Conservation (phyloP, 176 grass and related monocot genomes). For the Musa schizocarpa region DNA sequence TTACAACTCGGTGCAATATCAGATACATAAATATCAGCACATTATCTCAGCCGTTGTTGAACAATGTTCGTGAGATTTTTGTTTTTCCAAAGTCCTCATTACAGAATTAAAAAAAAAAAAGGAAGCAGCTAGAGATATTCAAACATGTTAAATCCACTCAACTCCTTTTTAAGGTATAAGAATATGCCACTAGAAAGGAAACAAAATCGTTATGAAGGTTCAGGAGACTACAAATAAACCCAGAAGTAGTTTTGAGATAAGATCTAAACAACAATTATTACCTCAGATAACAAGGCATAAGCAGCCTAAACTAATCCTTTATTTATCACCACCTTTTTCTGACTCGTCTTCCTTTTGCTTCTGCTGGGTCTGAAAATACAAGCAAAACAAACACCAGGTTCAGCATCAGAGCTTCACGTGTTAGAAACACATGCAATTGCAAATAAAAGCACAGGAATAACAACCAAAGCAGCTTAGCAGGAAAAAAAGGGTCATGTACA, state of each 20-base stretch:
- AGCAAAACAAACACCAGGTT: background rate
- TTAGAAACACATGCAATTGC: too few relatives aligned
- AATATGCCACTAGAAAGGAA: background rate
- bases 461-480: background rate
- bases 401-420: background rate
- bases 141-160: too few relatives aligned
- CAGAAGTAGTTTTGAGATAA: background rate
- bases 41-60: too few relatives aligned
- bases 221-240: background rate
- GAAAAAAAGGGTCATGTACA: too few relatives aligned
- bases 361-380: background rate
- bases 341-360: conserved; percentile 6
- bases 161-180: background rate
- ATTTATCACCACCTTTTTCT: background rate
- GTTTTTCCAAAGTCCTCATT: too few relatives aligned
- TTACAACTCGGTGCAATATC: too few relatives aligned
- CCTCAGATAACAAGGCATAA: background rate
- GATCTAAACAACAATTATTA: background rate
- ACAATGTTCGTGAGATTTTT: too few relatives aligned
- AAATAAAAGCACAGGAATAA: background rate
- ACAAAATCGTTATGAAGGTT: background rate
- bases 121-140: too few relatives aligned
- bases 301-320: background rate
- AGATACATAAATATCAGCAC: too few relatives aligned
- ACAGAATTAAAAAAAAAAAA: too few relatives aligned